Evolutionary conservation across 2,329 filamentous ascomycete species (phyloP).

Genomic region (Penicillium sp.): DNA sequence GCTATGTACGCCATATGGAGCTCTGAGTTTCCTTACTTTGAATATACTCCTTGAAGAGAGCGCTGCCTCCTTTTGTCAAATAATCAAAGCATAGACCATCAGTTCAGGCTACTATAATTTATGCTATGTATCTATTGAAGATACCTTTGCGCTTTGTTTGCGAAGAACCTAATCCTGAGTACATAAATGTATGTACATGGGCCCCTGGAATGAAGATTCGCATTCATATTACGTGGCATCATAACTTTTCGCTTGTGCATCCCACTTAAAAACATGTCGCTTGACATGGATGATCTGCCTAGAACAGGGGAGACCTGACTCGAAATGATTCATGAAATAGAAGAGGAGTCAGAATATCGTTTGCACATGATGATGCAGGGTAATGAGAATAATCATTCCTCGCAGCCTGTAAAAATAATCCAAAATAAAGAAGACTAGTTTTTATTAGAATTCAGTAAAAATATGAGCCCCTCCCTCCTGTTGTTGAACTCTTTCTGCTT

Average conservation of each 20-base stretch:
- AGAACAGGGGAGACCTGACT: conserved; percentile 9
- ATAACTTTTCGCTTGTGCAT: neutral
- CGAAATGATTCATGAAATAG: neutral
- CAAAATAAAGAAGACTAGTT: neutral
- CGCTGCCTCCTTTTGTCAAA: neutral
- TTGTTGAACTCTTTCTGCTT: neutral
- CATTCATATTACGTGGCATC: conserved; percentile 3
- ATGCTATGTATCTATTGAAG: neutral
- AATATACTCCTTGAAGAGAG: neutral
- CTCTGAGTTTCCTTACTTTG: neutral
- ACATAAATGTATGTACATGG: neutral
- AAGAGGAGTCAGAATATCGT: neutral
- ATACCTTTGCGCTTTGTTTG: neutral
- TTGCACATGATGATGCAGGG: conserved; percentile 4
- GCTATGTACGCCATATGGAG: neutral
- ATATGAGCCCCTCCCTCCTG: neutral
- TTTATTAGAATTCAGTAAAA: neutral
- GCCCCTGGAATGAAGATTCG: conserved; percentile 6
- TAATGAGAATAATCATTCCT: neutral
- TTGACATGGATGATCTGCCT: conserved; percentile 6
- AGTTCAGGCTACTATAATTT: neutral
- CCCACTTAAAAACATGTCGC: conserved; percentile 10
- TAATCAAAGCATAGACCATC: neutral
- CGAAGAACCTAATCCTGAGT: neutral
- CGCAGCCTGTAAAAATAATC: neutral